phyloP scores from a whole-genome alignment of 805 yeast genomes.

The Tetrapisispora taiwanensis region DNA sequence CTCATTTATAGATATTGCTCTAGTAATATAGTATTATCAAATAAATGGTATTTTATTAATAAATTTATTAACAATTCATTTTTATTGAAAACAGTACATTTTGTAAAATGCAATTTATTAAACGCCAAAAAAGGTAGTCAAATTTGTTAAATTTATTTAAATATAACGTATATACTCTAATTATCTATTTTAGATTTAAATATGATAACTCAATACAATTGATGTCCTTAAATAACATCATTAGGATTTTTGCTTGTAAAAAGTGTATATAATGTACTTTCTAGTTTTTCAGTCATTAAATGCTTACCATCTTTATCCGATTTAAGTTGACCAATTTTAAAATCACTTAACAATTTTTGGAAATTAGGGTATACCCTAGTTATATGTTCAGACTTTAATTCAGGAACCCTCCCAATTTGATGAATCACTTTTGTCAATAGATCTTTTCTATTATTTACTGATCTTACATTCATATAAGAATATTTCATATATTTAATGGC shows the following conservation, averaged over 20 bases:
- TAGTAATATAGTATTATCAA: not conserved
- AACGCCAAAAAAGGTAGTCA: slow-evolving; percentile 9
- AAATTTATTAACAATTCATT: slow-evolving; percentile 1
- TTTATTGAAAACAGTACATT: slow-evolving; percentile 22
- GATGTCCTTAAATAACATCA: slow-evolving; percentile 18
- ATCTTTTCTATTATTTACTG: slow-evolving; percentile 41
- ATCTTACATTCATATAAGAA: slow-evolving; percentile 47
- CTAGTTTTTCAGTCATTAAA: slow-evolving; percentile 42
- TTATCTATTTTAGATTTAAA: no score
- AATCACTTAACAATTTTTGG: slow-evolving; percentile 22
- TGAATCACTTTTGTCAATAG: slow-evolving; percentile 41
- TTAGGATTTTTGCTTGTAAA: slow-evolving; percentile 43
- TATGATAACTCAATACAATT: no score
- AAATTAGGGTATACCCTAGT: slow-evolving; percentile 34
- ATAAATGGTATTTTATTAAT: not conserved
- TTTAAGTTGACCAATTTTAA: slow-evolving; percentile 29
- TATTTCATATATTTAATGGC: slow-evolving; percentile 43
- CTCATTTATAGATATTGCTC: not conserved
- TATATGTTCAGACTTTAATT: slow-evolving; percentile 38
- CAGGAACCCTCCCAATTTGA: slow-evolving; percentile 51
- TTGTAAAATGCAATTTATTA: slow-evolving; percentile 29
- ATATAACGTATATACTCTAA: no score
- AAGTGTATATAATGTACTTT: slow-evolving; percentile 36
- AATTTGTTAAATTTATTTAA: not conserved
- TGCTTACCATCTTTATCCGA: slow-evolving; percentile 35